phyloP scores from a whole-genome alignment of 2,329 filamentous ascomycete genomes.

The Hymenoscyphus scutula region DNA sequence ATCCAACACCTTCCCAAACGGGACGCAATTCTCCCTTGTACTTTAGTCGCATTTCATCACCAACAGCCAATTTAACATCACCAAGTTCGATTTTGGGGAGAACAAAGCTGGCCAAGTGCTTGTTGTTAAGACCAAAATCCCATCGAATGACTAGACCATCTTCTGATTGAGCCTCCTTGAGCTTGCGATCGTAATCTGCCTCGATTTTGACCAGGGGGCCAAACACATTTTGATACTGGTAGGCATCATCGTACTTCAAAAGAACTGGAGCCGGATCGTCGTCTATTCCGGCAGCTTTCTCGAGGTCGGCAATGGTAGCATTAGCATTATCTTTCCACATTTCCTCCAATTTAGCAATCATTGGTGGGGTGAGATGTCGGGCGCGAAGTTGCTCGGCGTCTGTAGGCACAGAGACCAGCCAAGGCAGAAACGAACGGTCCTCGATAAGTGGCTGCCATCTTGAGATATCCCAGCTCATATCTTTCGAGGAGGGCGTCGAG shows the following conservation, averaged over 20 bases:
- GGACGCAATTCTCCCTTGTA: constrained; percentile 92
- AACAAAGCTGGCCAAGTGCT: constrained; percentile 92
- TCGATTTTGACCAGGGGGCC: constrained; percentile 98
- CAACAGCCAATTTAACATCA: constrained; percentile 95
- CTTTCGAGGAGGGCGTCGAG: constrained; percentile 90
- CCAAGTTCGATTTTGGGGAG: constrained; percentile 96
- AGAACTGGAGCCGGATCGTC: constrained; percentile 93
- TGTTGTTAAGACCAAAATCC: constrained; percentile 95
- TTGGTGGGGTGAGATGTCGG: constrained; percentile 86
- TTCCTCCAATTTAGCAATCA: constrained; percentile 94
- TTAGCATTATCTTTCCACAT: constrained; percentile 96
- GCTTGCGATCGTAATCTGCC: constrained; percentile 97
- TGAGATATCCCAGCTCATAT: constrained; percentile 99
- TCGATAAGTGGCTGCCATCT: constrained; percentile 97
- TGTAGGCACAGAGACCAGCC: constrained; percentile 85
- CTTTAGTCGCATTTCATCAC: constrained; percentile 95
- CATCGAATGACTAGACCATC: constrained; percentile 92
- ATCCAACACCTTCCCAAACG: constrained; percentile 96
- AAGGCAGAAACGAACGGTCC: constrained; percentile 89
- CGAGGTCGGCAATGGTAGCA: constrained; percentile 85
- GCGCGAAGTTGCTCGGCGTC: constrained; percentile 96
- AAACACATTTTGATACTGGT: constrained; percentile 98
- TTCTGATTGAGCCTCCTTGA: constrained; percentile 97
- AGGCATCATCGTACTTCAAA: constrained; percentile 93
- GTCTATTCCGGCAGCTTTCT: constrained; percentile 87